A percentile compares a stretch with the other conserved stretches of the same genome.
phyloP scores from a whole-genome alignment of 768 basidiomycete species.

The Termitomyces sp. region DNA sequence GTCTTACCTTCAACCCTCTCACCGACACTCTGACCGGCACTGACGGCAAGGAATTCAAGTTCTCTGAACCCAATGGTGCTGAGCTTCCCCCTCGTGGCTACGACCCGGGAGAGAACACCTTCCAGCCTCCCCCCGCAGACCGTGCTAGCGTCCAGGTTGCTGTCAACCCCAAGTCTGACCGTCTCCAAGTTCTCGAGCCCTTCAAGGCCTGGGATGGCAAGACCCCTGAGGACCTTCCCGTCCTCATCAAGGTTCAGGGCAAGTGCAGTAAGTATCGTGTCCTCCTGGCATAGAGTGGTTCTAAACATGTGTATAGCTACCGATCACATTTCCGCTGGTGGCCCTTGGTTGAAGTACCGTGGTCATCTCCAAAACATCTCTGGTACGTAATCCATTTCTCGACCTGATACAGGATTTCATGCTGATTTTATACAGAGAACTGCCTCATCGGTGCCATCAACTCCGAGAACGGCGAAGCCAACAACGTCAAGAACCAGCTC shows the following conservation, averaged over 20 bases:
- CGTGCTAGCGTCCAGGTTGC: constrained; percentile 82
- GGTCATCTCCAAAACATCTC: constrained; percentile 99
- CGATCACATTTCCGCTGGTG: constrained; percentile 96
- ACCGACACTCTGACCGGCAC: constrained; percentile 84
- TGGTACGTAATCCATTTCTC: constrained; percentile 43
- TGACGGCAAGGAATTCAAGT: constrained; percentile 97
- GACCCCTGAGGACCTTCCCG: constrained; percentile 82
- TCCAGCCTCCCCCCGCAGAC: constrained; percentile 90
- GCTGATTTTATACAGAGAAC: constrained; percentile 57
- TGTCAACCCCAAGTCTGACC: constrained; percentile 79
- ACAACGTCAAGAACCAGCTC: constrained; percentile 89
- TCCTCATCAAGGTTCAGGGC: constrained; percentile 98
- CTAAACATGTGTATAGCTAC: constrained; percentile 46
- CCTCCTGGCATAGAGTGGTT: background rate
- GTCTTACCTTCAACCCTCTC: constrained; percentile 94
- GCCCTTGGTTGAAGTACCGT: constrained; percentile 99
- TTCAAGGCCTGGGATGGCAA: constrained; percentile 94
- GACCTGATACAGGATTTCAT: constrained; percentile 5
- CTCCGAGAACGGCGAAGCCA: constrained; percentile 91
- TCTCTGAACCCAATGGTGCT: constrained; percentile 85
- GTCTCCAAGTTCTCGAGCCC: constrained; percentile 86
- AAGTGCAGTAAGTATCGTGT: constrained; percentile 82
- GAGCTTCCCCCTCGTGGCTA: constrained; percentile 96
- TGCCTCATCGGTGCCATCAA: constrained; percentile 98
- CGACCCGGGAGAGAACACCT: constrained; percentile 96